Percentiles rank a stretch among this genome's conserved stretches.
Evolutionary conservation across 768 basidiomycete genomes (phyloP).

Genomic region (Amyloporia xantha): DNA sequence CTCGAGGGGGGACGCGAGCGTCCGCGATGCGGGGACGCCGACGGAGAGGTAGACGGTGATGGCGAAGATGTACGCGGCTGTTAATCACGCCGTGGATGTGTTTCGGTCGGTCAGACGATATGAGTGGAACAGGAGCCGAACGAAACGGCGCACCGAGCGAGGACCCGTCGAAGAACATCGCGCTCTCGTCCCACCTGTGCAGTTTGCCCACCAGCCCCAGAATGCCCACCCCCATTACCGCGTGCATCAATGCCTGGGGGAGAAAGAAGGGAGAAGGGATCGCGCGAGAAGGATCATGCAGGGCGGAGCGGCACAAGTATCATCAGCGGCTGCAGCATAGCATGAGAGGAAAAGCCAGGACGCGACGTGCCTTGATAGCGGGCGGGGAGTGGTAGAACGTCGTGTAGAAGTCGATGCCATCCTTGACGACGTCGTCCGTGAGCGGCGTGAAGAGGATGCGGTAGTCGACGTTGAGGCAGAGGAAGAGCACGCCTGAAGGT

Average conservation of each 20-base stretch:
- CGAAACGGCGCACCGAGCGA: slow-evolving; percentile 56
- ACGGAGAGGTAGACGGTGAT: slow-evolving; percentile 81
- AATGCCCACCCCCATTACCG: slow-evolving; percentile 73
- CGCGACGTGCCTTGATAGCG: slow-evolving; percentile 75
- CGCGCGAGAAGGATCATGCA: not conserved
- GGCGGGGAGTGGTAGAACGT: slow-evolving; percentile 92
- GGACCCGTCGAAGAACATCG: slow-evolving; percentile 91
- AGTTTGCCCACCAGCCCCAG: slow-evolving; percentile 73
- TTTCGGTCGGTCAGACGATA: not conserved
- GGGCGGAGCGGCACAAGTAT: not conserved
- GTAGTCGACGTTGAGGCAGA: slow-evolving; percentile 85
- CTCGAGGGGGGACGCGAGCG: slow-evolving; percentile 55
- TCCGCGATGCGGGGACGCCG: slow-evolving; percentile 69
- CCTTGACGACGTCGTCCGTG: slow-evolving; percentile 56
- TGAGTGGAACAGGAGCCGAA: not conserved
- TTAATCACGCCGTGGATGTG: not conserved
- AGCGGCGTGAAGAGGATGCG: slow-evolving; percentile 67
- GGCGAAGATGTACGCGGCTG: slow-evolving; percentile 70
- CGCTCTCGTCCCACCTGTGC: slow-evolving; percentile 85
- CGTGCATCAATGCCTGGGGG: slow-evolving; percentile 76
- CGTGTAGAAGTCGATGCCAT: slow-evolving; percentile 85
- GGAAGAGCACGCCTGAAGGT: slow-evolving; percentile 65
- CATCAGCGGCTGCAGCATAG: not conserved
- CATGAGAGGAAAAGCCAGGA: not conserved
- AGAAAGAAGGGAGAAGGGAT: not conserved